phyloP scores from a whole-genome alignment of 2,329 filamentous ascomycete species.

The Colletotrichum lini region DNA sequence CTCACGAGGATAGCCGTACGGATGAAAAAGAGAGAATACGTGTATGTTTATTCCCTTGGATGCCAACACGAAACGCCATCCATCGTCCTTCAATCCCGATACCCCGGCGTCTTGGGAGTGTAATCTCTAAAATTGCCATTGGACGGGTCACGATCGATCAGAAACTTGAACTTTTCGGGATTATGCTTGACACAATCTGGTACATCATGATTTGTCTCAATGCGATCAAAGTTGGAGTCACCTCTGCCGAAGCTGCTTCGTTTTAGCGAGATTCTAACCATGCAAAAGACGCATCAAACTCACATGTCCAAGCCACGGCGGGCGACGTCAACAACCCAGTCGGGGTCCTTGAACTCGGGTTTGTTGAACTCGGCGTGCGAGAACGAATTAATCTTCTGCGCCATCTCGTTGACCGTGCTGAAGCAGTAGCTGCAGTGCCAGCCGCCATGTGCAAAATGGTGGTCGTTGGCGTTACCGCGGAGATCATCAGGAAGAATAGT shows the following conservation, averaged over 20 bases:
- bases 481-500: slow-evolving; percentile 70
- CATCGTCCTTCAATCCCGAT: background rate
- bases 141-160: slow-evolving; percentile 56
- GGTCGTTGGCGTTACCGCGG: slow-evolving; percentile 61
- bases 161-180: slow-evolving; percentile 51
- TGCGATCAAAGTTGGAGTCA: slow-evolving; percentile 44
- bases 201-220: slow-evolving; percentile 58
- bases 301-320: slow-evolving; percentile 60
- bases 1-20: background rate
- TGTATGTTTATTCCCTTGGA: background rate
- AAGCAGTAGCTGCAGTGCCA: slow-evolving; percentile 78
- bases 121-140: slow-evolving; percentile 56
- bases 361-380: slow-evolving; percentile 57
- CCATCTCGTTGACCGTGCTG: slow-evolving; percentile 66
- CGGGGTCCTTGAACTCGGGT: slow-evolving; percentile 55
- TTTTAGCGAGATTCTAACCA: slow-evolving; percentile 44
- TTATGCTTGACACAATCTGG: slow-evolving; percentile 57
- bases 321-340: slow-evolving; percentile 58
- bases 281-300: slow-evolving; percentile 46
- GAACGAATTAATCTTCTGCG: slow-evolving; percentile 66
- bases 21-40: background rate
- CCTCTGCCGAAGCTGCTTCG: slow-evolving; percentile 44
- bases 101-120: slow-evolving; percentile 1
- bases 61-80: background rate
- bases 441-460: slow-evolving; percentile 60